Conservation (phyloP, 2,329 filamentous ascomycete species). For the Paraphoma sp. region DNA sequence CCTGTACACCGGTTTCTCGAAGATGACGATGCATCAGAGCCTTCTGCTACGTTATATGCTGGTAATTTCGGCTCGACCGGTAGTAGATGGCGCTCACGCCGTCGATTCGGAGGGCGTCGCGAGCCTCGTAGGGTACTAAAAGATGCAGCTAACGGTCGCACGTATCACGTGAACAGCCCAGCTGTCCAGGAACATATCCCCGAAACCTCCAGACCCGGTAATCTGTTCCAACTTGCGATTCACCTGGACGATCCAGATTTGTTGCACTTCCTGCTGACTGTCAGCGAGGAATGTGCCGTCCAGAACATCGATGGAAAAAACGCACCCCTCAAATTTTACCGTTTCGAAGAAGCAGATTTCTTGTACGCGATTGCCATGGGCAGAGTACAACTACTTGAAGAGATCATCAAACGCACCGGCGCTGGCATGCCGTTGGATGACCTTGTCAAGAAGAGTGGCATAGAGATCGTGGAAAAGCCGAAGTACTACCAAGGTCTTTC, state of each 20-base stretch:
- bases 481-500: constrained; percentile 72
- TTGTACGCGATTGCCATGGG: constrained; percentile 52
- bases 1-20: constrained; percentile 15
- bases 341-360: constrained; percentile 20
- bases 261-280: constrained; percentile 21
- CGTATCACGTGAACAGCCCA: neutral
- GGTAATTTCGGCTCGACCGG: neutral
- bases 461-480: constrained; percentile 69
- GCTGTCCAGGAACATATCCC: constrained; percentile 2
- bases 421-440: constrained; percentile 73
- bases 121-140: constrained; percentile 9
- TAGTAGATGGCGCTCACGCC: neutral
- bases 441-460: constrained; percentile 69
- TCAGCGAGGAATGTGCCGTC: constrained; percentile 19
- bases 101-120: neutral
- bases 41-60: neutral
- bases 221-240: constrained; percentile 43
- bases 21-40: constrained; percentile 3
- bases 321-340: constrained; percentile 20
- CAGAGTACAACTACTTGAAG: constrained; percentile 64
- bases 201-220: constrained; percentile 8
- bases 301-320: constrained; percentile 16
- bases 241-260: constrained; percentile 26
- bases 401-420: constrained; percentile 71
- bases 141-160: constrained; percentile 9